A percentile compares a stretch with the other conserved stretches of the same genome.
Evolutionary conservation across 1,139 yeast species (phyloP).

Genomic region (Yamadazyma aaseri): DNA sequence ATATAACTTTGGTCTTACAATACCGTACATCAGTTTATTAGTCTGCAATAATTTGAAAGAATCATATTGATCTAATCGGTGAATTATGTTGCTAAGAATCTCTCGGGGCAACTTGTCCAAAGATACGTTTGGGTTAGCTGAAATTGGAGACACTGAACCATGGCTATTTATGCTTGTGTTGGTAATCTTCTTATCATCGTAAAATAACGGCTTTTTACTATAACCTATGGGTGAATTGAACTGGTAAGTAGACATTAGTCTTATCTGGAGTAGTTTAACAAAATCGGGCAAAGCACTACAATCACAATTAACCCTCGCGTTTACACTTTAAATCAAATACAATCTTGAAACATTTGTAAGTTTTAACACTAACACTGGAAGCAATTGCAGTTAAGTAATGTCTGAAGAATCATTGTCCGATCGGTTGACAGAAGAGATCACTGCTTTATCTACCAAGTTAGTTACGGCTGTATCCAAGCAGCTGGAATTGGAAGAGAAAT

Average conservation of each 20-base stretch:
- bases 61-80: slow-evolving; percentile 42
- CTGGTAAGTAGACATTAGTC: slow-evolving; percentile 7
- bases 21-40: slow-evolving; percentile 26
- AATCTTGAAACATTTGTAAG: too few species aligned
- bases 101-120: slow-evolving; percentile 34
- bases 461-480: slow-evolving; percentile 62
- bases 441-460: slow-evolving; percentile 56
- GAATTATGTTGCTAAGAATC: slow-evolving; percentile 29
- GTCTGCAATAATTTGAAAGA: slow-evolving; percentile 34
- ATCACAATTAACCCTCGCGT: too few species aligned
- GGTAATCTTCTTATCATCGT: slow-evolving; percentile 5
- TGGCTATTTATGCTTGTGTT: slow-evolving; percentile 1
- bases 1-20: slow-evolving; percentile 35
- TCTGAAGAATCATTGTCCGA: slow-evolving; percentile 15
- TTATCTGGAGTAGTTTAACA: too few species aligned
- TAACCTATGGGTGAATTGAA: slow-evolving; percentile 18
- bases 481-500: slow-evolving; percentile 49
- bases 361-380: too few species aligned
- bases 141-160: neutral
- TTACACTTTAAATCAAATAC: too few species aligned
- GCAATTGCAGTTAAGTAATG: too few species aligned
- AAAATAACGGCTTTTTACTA: slow-evolving; percentile 15
- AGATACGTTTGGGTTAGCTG: slow-evolving; percentile 1
- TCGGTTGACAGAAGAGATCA: slow-evolving; percentile 54
- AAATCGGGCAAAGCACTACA: too few species aligned